These are phyloP conservation scores for Entomortierella chlamydospora DNA, from an alignment of 192 early-diverging fungal species.

Conservation along the genomic window DNA sequence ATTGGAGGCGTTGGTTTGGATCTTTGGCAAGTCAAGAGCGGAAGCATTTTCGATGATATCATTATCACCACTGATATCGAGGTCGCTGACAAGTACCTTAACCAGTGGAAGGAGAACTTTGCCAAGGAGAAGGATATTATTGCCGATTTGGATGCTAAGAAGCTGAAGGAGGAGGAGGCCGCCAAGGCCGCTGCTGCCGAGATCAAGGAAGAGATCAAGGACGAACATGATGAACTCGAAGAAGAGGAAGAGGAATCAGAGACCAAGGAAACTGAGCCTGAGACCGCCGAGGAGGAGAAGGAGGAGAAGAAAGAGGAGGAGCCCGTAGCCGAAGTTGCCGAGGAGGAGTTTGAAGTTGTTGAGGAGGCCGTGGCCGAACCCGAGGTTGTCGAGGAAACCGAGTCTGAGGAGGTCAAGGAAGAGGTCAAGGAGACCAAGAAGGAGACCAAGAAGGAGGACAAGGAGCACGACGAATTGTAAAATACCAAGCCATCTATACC, in stretches of 20 bases:
- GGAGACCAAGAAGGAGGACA: slow-evolving; percentile 21
- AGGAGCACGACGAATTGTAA: slow-evolving; percentile 56
- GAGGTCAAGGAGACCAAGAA: slow-evolving; percentile 12
- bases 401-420: slow-evolving; percentile 14
- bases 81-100: slow-evolving; percentile 73
- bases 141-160: slow-evolving; percentile 18
- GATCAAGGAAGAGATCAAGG: slow-evolving; percentile 43
- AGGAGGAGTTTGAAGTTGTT: slow-evolving; percentile 13
- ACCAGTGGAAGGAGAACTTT: slow-evolving; percentile 27
- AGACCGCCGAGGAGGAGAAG: slow-evolving; percentile 16
- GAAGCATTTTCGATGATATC: slow-evolving; percentile 94
- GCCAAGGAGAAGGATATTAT: slow-evolving; percentile 22
- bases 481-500: slow-evolving; percentile 8
- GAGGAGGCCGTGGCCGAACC: slow-evolving; percentile 3
- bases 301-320: slow-evolving; percentile 19
- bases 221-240: slow-evolving; percentile 26
- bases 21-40: slow-evolving; percentile 95
- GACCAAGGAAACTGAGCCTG: slow-evolving; percentile 10
- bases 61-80: slow-evolving; percentile 85
- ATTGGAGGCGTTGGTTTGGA: slow-evolving; percentile 92
- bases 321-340: slow-evolving; percentile 6
- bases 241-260: slow-evolving; percentile 9
- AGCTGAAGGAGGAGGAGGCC: slow-evolving; percentile 17
- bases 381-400: slow-evolving; percentile 6
- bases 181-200: neutral